Percentiles rank a stretch among this genome's conserved stretches.
phyloP scores from a whole-genome alignment of 176 grass and related monocot genomes.

The Miscanthus lutarioriparius region DNA sequence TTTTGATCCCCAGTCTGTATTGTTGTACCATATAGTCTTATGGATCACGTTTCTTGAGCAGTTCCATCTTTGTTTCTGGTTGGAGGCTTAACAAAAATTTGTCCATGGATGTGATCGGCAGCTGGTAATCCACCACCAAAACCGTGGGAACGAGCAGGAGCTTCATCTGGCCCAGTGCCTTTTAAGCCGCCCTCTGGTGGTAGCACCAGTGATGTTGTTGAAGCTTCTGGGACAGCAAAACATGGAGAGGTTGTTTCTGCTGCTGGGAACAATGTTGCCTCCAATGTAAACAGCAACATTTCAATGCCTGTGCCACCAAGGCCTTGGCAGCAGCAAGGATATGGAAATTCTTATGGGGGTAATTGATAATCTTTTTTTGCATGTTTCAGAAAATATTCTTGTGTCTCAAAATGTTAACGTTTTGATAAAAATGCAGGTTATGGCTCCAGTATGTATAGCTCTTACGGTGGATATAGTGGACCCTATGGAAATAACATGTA shows the following conservation, averaged over 20 bases:
- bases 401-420: neutral
- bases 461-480: slow-evolving; percentile 60
- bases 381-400: neutral
- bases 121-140: slow-evolving; percentile 61
- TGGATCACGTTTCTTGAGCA: neutral
- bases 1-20: neutral
- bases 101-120: slow-evolving; percentile 34
- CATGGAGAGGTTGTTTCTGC: slow-evolving; percentile 70
- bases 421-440: slow-evolving; percentile 61
- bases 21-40: neutral
- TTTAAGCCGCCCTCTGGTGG: slow-evolving; percentile 79
- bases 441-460: slow-evolving; percentile 60
- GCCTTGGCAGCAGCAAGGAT: slow-evolving; percentile 83
- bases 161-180: slow-evolving; percentile 58
- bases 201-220: slow-evolving; percentile 74
- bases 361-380: neutral
- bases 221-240: slow-evolving; percentile 84
- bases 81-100: neutral
- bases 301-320: slow-evolving; percentile 58
- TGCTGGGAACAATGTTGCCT: slow-evolving; percentile 39
- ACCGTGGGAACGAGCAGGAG: slow-evolving; percentile 67
- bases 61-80: neutral
- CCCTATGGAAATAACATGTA: slow-evolving; percentile 78
- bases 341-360: slow-evolving; percentile 78
- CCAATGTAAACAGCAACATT: slow-evolving; percentile 38